A percentile compares a stretch with the other conserved stretches of the same genome.
These are phyloP conservation scores for Ceratocystis cacaofunesta DNA, from an alignment of 2,329 filamentous ascomycete genomes.

Conservation along the genomic window DNA sequence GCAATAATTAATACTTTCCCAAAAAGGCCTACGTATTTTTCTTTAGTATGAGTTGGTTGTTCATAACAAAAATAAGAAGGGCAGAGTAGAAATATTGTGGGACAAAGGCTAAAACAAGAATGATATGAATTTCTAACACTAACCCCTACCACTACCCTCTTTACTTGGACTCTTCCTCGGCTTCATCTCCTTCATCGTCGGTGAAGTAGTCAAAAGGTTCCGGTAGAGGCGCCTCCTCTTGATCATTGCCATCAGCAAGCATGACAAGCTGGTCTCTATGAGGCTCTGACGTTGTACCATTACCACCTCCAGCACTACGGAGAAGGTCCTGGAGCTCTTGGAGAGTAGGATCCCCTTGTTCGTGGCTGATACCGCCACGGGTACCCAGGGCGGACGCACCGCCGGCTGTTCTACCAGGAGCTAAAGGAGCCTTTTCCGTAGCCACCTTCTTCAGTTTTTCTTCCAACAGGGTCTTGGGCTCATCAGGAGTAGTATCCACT, in stretches of 20 bases:
- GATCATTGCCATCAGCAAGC: conserved; percentile 67
- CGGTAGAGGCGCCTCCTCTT: conserved; percentile 56
- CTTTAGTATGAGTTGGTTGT: background rate
- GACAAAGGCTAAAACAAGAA: background rate
- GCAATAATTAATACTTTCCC: background rate
- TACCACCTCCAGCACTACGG: background rate
- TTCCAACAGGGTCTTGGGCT: conserved; percentile 69
- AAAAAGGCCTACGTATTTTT: background rate
- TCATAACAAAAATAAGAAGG: background rate
- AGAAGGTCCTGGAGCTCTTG: conserved; percentile 18
- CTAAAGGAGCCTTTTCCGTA: conserved; percentile 46
- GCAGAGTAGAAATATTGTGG: background rate
- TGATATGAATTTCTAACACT: background rate
- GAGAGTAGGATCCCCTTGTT: conserved; percentile 22
- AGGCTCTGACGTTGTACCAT: background rate
- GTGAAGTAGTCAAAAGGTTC: conserved; percentile 66
- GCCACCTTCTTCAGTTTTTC: conserved; percentile 78
- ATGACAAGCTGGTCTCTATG: conserved; percentile 32
- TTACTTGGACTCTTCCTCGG: conserved; percentile 1
- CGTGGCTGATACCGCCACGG: conserved; percentile 20
- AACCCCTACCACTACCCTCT: background rate
- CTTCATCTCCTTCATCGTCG: conserved; percentile 40
- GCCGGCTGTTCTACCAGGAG: conserved; percentile 19
- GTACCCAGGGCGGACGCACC: conserved; percentile 25
- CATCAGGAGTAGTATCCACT: conserved; percentile 63